Percentiles rank a stretch among this genome's conserved stretches.
Evolutionary conservation across 2,329 filamentous ascomycete species (phyloP).

Genomic region (Raffaelea ambrosiae): DNA sequence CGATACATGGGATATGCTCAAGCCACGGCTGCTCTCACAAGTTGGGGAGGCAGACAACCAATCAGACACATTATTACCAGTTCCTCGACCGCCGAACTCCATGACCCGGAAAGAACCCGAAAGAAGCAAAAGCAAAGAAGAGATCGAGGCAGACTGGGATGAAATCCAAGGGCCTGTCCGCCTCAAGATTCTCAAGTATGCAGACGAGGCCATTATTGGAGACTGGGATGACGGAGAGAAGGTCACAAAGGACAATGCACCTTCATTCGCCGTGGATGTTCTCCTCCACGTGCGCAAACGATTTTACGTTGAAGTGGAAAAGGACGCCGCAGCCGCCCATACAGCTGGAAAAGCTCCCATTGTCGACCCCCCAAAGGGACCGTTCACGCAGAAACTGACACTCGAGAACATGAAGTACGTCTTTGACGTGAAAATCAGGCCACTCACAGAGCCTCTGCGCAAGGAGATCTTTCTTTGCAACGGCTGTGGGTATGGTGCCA

Average conservation of each 20-base stretch:
- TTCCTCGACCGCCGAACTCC: too few species aligned
- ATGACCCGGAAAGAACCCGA: background rate
- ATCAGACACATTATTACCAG: too few species aligned
- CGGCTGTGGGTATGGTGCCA: conserved; percentile 54
- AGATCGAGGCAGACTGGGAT: conserved; percentile 61
- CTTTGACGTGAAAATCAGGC: conserved; percentile 69
- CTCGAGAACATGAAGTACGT: conserved; percentile 84
- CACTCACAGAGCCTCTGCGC: conserved; percentile 54
- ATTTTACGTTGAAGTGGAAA: conserved; percentile 55
- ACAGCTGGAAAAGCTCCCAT: conserved; percentile 34
- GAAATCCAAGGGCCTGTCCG: conserved; percentile 60
- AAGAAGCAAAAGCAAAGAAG: conserved; percentile 34
- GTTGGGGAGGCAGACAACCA: conserved; percentile 54
- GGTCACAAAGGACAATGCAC: conserved; percentile 53
- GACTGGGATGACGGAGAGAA: conserved; percentile 56
- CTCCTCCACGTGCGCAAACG: conserved; percentile 56
- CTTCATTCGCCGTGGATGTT: conserved; percentile 64
- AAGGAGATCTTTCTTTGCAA: conserved; percentile 72
- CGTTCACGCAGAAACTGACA: conserved; percentile 55
- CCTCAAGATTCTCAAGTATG: conserved; percentile 54
- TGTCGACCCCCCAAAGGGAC: conserved; percentile 40
- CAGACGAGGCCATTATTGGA: conserved; percentile 60
- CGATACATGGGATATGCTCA: conserved; percentile 59
- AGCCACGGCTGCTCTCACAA: conserved; percentile 59
- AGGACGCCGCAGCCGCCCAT: conserved; percentile 40